Evolutionary conservation across 352 stramenopile species (phyloP).

Genomic region (Phytophthora citricola): DNA sequence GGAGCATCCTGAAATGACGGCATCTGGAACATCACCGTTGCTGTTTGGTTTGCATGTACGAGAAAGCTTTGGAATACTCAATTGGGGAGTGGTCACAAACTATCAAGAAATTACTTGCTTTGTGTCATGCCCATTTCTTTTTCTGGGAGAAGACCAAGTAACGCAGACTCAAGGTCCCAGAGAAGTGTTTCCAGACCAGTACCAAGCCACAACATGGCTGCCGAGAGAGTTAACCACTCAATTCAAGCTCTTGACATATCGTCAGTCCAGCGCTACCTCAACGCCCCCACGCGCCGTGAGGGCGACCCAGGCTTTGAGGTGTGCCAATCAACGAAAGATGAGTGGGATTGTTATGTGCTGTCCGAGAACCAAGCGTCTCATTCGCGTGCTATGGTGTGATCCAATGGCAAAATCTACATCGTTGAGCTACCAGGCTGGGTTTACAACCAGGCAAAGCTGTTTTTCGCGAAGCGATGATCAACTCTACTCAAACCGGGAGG

Average conservation of each 20-base stretch:
- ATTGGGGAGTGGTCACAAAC: constrained; percentile 11
- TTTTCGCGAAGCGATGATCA: neutral
- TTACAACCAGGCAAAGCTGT: no score
- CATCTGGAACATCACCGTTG: constrained; percentile 47
- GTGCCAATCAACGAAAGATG: neutral
- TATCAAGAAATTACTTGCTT: no score
- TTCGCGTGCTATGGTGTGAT: neutral
- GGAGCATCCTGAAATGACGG: constrained; percentile 57
- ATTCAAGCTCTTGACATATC: neutral
- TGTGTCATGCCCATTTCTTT: no score
- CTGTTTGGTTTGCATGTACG: constrained; percentile 52
- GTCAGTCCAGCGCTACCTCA: neutral
- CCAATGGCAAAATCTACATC: neutral
- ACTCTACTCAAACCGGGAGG: no score
- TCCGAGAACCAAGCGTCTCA: neutral
- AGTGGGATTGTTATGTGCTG: neutral
- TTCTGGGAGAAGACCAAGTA: no score
- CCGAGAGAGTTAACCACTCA: neutral
- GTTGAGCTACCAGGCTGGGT: no score
- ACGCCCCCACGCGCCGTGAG: neutral
- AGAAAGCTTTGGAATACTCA: constrained; percentile 58
- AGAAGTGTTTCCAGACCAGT: no score
- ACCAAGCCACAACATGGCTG: neutral
- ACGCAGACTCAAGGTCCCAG: no score
- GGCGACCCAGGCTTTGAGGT: neutral